Evolutionary conservation across 164 flowering plant species (phyloP), one percentile per base, ranked within the genome.

Genomic region (Nymphaea colorata): DNA sequence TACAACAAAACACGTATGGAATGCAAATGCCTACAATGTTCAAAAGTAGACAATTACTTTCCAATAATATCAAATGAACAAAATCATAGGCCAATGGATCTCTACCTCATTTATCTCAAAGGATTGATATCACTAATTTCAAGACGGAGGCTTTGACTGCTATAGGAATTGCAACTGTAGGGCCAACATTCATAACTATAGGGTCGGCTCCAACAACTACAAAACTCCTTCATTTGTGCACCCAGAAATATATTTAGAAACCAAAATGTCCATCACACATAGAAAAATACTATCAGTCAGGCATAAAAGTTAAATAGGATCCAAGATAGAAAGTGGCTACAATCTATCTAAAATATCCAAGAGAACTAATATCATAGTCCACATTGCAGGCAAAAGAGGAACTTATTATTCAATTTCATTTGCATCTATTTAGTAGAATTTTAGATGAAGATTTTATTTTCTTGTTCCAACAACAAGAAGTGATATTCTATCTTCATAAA

Each of bases 131-230:
- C 96, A 64, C 83, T 82, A 64, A 95, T 77, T 77, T 90, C 83
- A 53, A 95, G 89, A 70, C 98, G 67, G 96, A 96, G 71, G 94
- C 74, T 77, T 89, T 90, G 55, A 92, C 97, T 17, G 99, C 98
- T 69, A 85, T 97, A n/a, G 99, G 99, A 76, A 94, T 94, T 69
- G 99, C 99, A 67, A 78, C 92, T 68, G 98, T 94, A 71, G 99
- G 99, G 42, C 97, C 99, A 71, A 95, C 61, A 4, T 98, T 97
- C 98, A 90, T 95, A 64, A 95, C 73, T 42, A 92, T 83, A 65
- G 99, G 99, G 72, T 92, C 98, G 45, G 92, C 99, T 66, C 99
- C 99, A 73, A 91, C 97, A 75, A 90, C 99, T 76, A 79, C 80
- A 79, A 95, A 95, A 59, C 83, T 87, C 86, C 98, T 95, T 72